Base-by-base conservation (phyloP, 2,329 filamentous ascomycete species). In the Talaromyces albobiverticillius region DNA sequence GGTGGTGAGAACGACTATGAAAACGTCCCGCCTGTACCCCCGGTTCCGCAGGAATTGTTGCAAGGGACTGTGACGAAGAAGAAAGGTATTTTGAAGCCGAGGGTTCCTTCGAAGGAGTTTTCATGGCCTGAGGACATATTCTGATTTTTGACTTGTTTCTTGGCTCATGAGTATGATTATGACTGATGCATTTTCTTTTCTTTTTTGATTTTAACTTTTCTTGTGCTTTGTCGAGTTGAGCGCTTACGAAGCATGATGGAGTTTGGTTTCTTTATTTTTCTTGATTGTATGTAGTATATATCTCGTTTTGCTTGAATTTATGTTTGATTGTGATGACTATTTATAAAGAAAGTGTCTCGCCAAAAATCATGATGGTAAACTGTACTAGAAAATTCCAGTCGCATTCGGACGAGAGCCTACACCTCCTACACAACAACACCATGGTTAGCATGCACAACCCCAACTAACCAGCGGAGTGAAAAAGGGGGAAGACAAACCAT, bases 101-200 rank as follows among this genome's bases (percentile, higher is more conserved):
- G 57, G 36, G 22, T 43, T 23, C 57, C 55, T 14, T 60, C 68
- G 38, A 49, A 50, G 40, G 60, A 63, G n/a, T 76, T 74, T 52
- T 64, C 68, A 20, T 77, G 74, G 75, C 72, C 72, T 4, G 72
- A 73, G 8, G 73, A 75, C 56, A 66, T 74, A 8, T 76, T 76
- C 54, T 76, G 58, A 70, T 29, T 29, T n/a, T n/a, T n/a, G n/a
- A n/a, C n/a, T n/a, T n/a, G n/a, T n/a, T n/a, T 23, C 16, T 5
- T 45, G 20, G 2, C 16, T 26, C 20, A 11, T 18, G 36, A 40
- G 10, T 40, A 31, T 40, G 36, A 10, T 18, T 26, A 16, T 29
- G 4, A 29, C 10, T 45, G 13, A 22, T 46, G 6, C 26, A 46
- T 9, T 29, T 26, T 5, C 10, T 31, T 46, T 3, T 22, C 4